These are phyloP conservation scores for Blumeria hordei DNA, from an alignment of 2,329 filamentous ascomycete genomes.

Conservation along the genomic window DNA sequence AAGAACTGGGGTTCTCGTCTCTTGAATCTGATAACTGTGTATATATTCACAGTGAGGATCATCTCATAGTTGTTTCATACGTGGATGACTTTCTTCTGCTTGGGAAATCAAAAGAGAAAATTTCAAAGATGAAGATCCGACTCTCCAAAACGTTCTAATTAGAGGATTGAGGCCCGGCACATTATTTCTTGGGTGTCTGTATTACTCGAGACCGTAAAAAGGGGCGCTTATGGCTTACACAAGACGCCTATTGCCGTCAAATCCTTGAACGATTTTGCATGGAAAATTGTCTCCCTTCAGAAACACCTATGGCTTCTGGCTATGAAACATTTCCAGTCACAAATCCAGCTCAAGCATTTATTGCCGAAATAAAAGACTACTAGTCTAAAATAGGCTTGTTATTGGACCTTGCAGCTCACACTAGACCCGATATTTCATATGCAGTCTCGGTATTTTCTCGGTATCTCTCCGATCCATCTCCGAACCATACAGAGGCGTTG, in stretches of 20 bases:
- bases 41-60: not conserved
- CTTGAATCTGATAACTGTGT: constrained; percentile 1
- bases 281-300: not conserved
- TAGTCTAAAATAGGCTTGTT: too few species aligned
- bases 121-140: too few species aligned
- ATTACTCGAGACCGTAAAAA: not conserved
- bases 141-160: too few species aligned
- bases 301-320: too few species aligned
- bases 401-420: not conserved
- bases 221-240: too few species aligned
- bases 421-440: not conserved
- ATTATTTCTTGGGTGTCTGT: too few species aligned
- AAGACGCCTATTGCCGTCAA: too few species aligned
- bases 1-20: not conserved
- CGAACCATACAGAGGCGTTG: not conserved
- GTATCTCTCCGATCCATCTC: not conserved
- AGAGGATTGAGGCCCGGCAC: too few species aligned
- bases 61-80: too few species aligned
- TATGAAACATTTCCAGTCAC: not conserved
- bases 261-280: not conserved
- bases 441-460: not conserved
- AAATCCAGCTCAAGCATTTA: not conserved
- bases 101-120: too few species aligned
- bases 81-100: too few species aligned
- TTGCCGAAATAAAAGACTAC: not conserved